Evolutionary conservation across 176 grass and related monocot species (phyloP).

Genomic region (Themeda triandra): DNA sequence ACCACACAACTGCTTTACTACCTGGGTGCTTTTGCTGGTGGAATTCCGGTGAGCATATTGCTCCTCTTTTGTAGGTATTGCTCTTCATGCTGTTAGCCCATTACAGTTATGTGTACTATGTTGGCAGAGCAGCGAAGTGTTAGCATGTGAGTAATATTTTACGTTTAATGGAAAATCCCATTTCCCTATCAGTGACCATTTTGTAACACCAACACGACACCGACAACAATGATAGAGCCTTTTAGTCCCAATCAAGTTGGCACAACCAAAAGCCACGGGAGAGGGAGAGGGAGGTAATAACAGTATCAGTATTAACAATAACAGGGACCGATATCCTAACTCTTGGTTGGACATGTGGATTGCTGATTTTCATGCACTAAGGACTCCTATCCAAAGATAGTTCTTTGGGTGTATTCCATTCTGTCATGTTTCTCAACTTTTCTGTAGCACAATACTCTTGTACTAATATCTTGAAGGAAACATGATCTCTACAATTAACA

Average conservation of each 20-base stretch:
- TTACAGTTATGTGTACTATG: slow-evolving; percentile 17
- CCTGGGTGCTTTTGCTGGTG: slow-evolving; percentile 80
- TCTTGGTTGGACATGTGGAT: neutral
- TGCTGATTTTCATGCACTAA: neutral
- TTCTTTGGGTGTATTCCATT: neutral
- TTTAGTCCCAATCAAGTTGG: neutral
- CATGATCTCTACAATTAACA: neutral
- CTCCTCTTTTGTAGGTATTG: slow-evolving; percentile 89
- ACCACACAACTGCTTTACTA: slow-evolving; percentile 86
- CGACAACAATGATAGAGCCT: neutral
- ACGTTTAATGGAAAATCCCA: neutral
- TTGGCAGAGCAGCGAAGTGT: neutral
- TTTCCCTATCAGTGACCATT: neutral
- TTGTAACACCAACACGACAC: neutral
- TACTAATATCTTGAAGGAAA: too few species aligned
- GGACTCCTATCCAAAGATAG: neutral
- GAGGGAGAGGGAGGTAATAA: neutral
- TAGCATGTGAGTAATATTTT: slow-evolving; percentile 1
- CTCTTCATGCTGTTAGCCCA: slow-evolving; percentile 50
- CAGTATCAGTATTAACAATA: neutral
- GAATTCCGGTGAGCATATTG: slow-evolving; percentile 99
- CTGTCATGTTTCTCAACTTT: neutral
- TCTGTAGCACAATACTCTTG: neutral
- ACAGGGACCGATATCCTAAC: neutral
- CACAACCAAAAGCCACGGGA: neutral